A percentile compares a stretch with the other conserved stretches of the same genome.
These are phyloP conservation scores for Saccharomyces uvarum DNA, from an alignment of 1,139 yeast genomes.

Conservation along the genomic window DNA sequence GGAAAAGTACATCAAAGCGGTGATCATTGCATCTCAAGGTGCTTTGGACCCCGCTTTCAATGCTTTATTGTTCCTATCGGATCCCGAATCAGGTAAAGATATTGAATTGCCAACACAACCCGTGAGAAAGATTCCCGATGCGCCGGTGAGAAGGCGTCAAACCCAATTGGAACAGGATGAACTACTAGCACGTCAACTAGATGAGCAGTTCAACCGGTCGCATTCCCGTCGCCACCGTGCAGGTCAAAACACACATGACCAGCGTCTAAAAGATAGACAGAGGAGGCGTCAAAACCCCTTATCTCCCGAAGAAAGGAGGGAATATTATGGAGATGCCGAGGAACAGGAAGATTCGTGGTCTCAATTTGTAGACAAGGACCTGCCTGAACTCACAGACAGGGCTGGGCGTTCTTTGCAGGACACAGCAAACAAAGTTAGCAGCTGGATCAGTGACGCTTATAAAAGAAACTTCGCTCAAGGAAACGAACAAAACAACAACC, in stretches of 20 bases:
- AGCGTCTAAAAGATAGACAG: constrained; percentile 21
- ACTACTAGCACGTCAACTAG: constrained; percentile 70
- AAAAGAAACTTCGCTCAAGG: constrained; percentile 31
- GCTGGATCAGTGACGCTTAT: constrained; percentile 67
- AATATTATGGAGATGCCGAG: constrained; percentile 27
- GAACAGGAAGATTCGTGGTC: constrained; percentile 51
- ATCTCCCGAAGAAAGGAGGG: constrained; percentile 19
- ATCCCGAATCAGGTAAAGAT: constrained; percentile 58
- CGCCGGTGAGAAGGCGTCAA: constrained; percentile 25
- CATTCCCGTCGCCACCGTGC: constrained; percentile 9
- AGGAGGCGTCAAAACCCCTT: constrained; percentile 17
- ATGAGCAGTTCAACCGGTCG: constrained; percentile 50
- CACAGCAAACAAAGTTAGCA: constrained; percentile 68
- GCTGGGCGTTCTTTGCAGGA: constrained; percentile 76
- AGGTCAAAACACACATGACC: constrained; percentile 15
- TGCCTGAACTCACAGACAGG: constrained; percentile 62
- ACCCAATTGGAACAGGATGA: constrained; percentile 70
- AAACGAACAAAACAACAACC: constrained; percentile 16
- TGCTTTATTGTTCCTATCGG: constrained; percentile 73
- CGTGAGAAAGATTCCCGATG: constrained; percentile 25
- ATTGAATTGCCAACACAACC: constrained; percentile 44
- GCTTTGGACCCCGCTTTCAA: constrained; percentile 78
- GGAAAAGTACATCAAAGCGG: constrained; percentile 62
- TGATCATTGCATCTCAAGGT: constrained; percentile 79
- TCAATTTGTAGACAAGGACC: constrained; percentile 52